These are phyloP conservation scores for Boletus tylopilopsis DNA, from an alignment of 768 basidiomycete genomes.

Conservation along the genomic window DNA sequence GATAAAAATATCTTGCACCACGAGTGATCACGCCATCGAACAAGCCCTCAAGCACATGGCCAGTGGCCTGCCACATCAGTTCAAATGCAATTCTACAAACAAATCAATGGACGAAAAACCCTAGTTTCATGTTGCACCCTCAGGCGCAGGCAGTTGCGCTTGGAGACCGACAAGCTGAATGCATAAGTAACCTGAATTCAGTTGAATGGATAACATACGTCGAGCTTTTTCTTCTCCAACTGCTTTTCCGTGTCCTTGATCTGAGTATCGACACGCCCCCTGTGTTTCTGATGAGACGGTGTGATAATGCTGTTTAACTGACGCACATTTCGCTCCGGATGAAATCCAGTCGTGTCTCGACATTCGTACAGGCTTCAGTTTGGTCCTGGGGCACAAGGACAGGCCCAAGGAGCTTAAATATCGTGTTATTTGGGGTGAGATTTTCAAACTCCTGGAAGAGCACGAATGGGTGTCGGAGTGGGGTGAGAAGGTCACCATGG, in stretches of 20 bases:
- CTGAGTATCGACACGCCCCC: constrained; percentile 77
- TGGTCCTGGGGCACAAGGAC: constrained; percentile 89
- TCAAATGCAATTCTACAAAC: neutral
- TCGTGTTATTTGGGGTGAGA: constrained; percentile 68
- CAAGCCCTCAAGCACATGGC: no score
- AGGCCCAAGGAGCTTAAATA: constrained; percentile 91
- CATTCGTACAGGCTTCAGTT: constrained; percentile 79
- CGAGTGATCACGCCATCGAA: no score
- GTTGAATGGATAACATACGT: constrained; percentile 44
- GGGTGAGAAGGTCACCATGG: constrained; percentile 1
- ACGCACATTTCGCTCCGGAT: constrained; percentile 84
- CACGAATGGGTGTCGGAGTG: neutral
- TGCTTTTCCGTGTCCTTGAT: constrained; percentile 75
- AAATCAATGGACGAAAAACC: neutral
- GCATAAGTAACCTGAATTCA: constrained; percentile 12
- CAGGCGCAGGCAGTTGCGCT: constrained; percentile 45
- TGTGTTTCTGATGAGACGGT: constrained; percentile 25
- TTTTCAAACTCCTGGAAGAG: constrained; percentile 73
- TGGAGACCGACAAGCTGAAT: constrained; percentile 66
- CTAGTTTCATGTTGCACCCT: constrained; percentile 15
- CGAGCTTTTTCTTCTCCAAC: constrained; percentile 76
- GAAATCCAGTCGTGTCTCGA: constrained; percentile 87
- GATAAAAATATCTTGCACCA: no score
- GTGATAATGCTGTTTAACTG: neutral
- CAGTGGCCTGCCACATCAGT: no score